Percentiles rank a stretch among this genome's conserved stretches.
These are phyloP conservation scores for Citrus inodora DNA, from an alignment of 345 rosid species.

Conservation along the genomic window DNA sequence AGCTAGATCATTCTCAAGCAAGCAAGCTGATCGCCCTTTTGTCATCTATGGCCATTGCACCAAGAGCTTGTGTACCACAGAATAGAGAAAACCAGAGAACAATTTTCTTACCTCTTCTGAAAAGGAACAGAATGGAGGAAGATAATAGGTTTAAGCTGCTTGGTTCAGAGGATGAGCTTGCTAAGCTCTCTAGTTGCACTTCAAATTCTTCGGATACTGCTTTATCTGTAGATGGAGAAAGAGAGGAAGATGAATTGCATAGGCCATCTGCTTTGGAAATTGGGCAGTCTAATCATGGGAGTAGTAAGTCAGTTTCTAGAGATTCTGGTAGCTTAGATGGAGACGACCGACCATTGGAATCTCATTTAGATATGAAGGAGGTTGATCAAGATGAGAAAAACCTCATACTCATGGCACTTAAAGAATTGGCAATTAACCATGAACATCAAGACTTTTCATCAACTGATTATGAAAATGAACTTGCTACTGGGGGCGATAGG, in stretches of 20 bases:
- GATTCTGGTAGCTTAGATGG: conserved; percentile 17
- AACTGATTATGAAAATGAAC: conserved; percentile 26
- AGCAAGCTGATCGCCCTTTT: conserved; percentile 50
- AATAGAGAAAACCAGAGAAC: conserved; percentile 16
- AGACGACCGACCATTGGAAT: conserved; percentile 20
- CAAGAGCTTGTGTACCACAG: conserved; percentile 28
- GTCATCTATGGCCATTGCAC: conserved; percentile 39
- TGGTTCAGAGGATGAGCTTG: conserved; percentile 8
- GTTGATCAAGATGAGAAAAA: conserved; percentile 36
- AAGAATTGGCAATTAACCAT: conserved; percentile 31
- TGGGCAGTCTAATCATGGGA: conserved; percentile 13
- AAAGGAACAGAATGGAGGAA: conserved; percentile 29
- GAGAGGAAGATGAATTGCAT: conserved; percentile 22
- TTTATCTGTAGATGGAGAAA: conserved; percentile 18
- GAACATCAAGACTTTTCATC: conserved; percentile 22
- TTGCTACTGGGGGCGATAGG: conserved; percentile 22
- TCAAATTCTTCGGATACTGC: conserved; percentile 21
- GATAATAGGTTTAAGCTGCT: conserved; percentile 11
- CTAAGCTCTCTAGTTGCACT: conserved; percentile 12
- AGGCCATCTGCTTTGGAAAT: conserved; percentile 16
- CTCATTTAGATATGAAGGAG: conserved; percentile 15
- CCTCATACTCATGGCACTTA: conserved; percentile 30
- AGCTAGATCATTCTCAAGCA: conserved; percentile 71
- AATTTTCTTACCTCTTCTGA: conserved; percentile 19
- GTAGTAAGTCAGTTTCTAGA: conserved; percentile 16